phyloP scores from a whole-genome alignment of 805 yeast species.

The Cyberlindnera xishuangbannaensis region DNA sequence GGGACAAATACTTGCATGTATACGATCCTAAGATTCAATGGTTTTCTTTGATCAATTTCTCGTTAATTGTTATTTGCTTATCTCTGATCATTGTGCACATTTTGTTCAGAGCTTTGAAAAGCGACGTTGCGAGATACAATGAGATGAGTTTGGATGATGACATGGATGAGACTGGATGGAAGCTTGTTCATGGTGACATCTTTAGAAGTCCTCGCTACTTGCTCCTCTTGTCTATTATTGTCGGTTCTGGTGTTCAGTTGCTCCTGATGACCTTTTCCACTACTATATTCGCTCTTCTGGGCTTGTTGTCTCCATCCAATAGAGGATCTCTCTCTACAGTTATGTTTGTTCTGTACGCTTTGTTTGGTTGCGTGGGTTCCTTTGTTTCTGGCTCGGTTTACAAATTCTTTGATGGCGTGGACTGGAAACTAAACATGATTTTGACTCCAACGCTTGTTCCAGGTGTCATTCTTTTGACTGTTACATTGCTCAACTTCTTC shows the following conservation, averaged over 20 bases:
- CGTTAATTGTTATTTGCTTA: slow-evolving; percentile 71
- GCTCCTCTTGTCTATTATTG: slow-evolving; percentile 67
- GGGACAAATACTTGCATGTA: slow-evolving; percentile 94
- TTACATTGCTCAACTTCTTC: slow-evolving; percentile 74
- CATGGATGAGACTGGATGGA: slow-evolving; percentile 96
- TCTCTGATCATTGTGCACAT: slow-evolving; percentile 76
- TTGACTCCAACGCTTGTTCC: slow-evolving; percentile 85
- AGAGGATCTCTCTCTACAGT: slow-evolving; percentile 91
- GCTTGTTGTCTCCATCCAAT: slow-evolving; percentile 87
- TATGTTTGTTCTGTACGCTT: slow-evolving; percentile 76
- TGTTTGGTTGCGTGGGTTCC: slow-evolving; percentile 79
- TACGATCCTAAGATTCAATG: slow-evolving; percentile 93
- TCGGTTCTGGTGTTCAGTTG: slow-evolving; percentile 87
- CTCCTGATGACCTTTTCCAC: slow-evolving; percentile 71
- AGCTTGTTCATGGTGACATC: slow-evolving; percentile 90
- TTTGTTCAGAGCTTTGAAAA: slow-evolving; percentile 70
- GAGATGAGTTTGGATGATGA: slow-evolving; percentile 82
- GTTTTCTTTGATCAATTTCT: slow-evolving; percentile 86
- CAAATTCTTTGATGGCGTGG: slow-evolving; percentile 86
- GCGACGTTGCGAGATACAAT: slow-evolving; percentile 83
- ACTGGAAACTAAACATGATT: slow-evolving; percentile 81
- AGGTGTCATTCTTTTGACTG: slow-evolving; percentile 57
- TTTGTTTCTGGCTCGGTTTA: slow-evolving; percentile 81
- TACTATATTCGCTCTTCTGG: slow-evolving; percentile 77
- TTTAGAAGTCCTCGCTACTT: slow-evolving; percentile 76